Percentiles rank a stretch among this genome's conserved stretches.
Conservation (phyloP, 768 basidiomycete species). For the Fomitopsis pulvina region DNA sequence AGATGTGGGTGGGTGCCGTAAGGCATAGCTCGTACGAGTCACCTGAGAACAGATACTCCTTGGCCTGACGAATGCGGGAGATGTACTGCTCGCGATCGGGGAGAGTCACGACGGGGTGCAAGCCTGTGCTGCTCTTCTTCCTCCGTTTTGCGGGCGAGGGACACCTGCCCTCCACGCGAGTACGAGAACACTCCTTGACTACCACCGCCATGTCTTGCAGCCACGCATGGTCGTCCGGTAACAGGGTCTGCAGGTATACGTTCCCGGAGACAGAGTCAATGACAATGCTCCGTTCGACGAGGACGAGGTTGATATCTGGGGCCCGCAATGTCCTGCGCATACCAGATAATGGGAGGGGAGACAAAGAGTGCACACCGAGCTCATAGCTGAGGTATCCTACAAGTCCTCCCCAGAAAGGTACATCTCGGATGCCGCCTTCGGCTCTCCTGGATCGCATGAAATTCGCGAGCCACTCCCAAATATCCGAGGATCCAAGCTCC, state of each 20-base stretch:
- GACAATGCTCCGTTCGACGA: constrained; percentile 74
- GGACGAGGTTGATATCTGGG: constrained; percentile 70
- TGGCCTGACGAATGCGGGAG: constrained; percentile 58
- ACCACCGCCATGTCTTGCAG: constrained; percentile 34
- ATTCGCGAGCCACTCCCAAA: constrained; percentile 71
- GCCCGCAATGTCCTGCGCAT: neutral
- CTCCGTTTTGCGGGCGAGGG: constrained; percentile 11
- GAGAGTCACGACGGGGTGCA: constrained; percentile 32
- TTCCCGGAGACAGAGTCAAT: constrained; percentile 46
- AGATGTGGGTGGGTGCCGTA: constrained; percentile 64
- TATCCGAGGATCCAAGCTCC: constrained; percentile 40
- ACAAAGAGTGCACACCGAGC: constrained; percentile 55
- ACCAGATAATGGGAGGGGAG: constrained; percentile 23
- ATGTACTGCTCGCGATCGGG: constrained; percentile 61
- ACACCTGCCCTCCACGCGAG: constrained; percentile 3
- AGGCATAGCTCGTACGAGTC: constrained; percentile 93
- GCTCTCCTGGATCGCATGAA: constrained; percentile 56
- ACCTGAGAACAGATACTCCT: constrained; percentile 71
- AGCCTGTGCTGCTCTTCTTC: constrained; percentile 12
- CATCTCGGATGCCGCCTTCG: constrained; percentile 38
- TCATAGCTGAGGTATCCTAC: constrained; percentile 78
- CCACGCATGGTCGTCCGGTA: constrained; percentile 57
- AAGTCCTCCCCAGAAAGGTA: constrained; percentile 83
- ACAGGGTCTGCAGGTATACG: constrained; percentile 60
- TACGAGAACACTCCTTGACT: constrained; percentile 21